phyloP scores from a whole-genome alignment of 345 rosid genomes.

The Chamaenerion angustifolium region DNA sequence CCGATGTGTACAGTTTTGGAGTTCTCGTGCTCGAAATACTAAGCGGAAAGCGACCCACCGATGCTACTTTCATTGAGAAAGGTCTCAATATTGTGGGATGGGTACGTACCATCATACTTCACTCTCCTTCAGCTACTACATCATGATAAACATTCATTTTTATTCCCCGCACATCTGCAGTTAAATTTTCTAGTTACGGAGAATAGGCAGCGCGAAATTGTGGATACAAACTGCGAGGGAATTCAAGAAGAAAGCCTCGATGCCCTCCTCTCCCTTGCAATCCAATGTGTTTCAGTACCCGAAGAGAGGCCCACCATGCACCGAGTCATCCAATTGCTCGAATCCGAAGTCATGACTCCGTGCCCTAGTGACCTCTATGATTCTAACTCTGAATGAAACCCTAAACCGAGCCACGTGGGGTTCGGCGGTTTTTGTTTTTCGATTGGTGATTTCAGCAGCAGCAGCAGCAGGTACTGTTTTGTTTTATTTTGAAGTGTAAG shows the following conservation, averaged over 20 bases:
- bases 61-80: slow-evolving; percentile 90
- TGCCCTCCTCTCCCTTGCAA: slow-evolving; percentile 72
- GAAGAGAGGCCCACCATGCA: slow-evolving; percentile 96
- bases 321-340: slow-evolving; percentile 81
- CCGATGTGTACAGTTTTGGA: slow-evolving; percentile 94
- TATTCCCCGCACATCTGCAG: slow-evolving; percentile 30
- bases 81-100: slow-evolving; percentile 98
- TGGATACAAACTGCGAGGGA: slow-evolving; percentile 61
- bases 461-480: too few relatives aligned
- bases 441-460: too few relatives aligned
- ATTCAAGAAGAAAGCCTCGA: slow-evolving; percentile 70
- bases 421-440: too few relatives aligned
- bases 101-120: slow-evolving; percentile 31
- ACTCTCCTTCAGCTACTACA: not conserved
- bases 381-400: slow-evolving; percentile 59
- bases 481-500: too few relatives aligned
- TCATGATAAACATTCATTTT: not conserved
- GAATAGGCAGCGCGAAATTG: slow-evolving; percentile 58
- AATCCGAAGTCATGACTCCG: slow-evolving; percentile 96
- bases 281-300: slow-evolving; percentile 68
- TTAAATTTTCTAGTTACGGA: slow-evolving; percentile 64
- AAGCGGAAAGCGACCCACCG: slow-evolving; percentile 95
- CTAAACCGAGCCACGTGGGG: too few relatives aligned
- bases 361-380: slow-evolving; percentile 97
- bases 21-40: slow-evolving; percentile 84